phyloP scores from a whole-genome alignment of 108 stramenopile genomes.

The Nitzschia sp. region DNA sequence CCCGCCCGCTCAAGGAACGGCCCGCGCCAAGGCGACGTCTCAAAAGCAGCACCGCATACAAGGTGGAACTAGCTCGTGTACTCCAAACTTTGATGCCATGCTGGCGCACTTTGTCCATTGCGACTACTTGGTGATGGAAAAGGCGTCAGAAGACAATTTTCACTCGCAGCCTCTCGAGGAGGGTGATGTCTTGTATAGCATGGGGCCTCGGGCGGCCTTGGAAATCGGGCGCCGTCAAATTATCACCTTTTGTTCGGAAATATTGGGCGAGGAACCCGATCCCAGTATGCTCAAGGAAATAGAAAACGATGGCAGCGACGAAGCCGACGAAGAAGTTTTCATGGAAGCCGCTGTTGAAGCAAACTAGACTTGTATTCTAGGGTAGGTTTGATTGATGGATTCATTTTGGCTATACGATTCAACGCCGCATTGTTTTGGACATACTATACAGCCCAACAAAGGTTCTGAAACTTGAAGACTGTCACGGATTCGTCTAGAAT shows the following conservation, averaged over 20 bases:
- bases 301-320: slow-evolving; percentile 61
- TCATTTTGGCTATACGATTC: too few species aligned
- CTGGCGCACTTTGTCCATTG: slow-evolving; percentile 69
- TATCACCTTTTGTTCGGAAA: slow-evolving; percentile 77
- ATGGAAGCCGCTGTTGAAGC: slow-evolving; percentile 31
- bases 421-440: too few species aligned
- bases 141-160: slow-evolving; percentile 53
- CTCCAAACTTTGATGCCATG: slow-evolving; percentile 74
- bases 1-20: slow-evolving; percentile 60
- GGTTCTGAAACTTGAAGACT: too few species aligned
- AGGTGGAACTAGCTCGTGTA: slow-evolving; percentile 17
- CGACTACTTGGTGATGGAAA: slow-evolving; percentile 81
- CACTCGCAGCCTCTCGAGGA: slow-evolving; percentile 31
- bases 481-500: too few species aligned
- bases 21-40: slow-evolving; percentile 29
- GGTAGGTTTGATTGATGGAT: too few species aligned
- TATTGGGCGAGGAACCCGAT: slow-evolving; percentile 81
- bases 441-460: too few species aligned
- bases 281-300: slow-evolving; percentile 85
- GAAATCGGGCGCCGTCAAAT: slow-evolving; percentile 85
- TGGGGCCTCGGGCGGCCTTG: slow-evolving; percentile 83
- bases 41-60: slow-evolving; percentile 23
- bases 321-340: slow-evolving; percentile 47
- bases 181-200: slow-evolving; percentile 70
- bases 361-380: too few species aligned